A percentile compares a stretch with the other conserved stretches of the same genome.
These are phyloP conservation scores for Castanospermum australe DNA, from an alignment of 306 rosid species.

Conservation along the genomic window DNA sequence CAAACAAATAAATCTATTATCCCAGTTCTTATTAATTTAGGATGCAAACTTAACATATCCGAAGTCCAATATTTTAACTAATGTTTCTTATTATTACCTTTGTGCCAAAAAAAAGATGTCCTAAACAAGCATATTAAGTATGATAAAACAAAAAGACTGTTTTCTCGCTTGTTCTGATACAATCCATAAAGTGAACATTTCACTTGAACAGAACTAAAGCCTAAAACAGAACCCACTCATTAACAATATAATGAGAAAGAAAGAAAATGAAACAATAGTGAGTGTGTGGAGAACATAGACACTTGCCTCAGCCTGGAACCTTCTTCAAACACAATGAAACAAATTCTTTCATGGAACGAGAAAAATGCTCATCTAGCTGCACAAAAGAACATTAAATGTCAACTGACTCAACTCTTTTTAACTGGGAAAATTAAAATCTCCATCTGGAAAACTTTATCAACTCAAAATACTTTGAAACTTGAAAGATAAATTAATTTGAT, in stretches of 20 bases:
- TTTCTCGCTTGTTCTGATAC: background rate
- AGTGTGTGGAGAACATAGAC: background rate
- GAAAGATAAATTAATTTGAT: conserved; percentile 15
- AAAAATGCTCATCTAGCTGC: conserved; percentile 99
- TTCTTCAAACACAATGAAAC: conserved; percentile 92
- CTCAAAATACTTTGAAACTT: conserved; percentile 4
- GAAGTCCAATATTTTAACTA: background rate
- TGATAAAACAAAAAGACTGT: background rate
- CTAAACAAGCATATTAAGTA: background rate
- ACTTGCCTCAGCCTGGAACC: conserved; percentile 60
- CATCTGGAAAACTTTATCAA: conserved; percentile 13
- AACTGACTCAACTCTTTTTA: conserved; percentile 18
- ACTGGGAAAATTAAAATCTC: conserved; percentile 5
- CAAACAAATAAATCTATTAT: background rate
- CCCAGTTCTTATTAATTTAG: background rate
- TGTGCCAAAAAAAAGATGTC: background rate
- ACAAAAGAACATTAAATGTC: conserved; percentile 33
- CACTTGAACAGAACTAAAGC: background rate
- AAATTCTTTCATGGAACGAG: conserved; percentile 93
- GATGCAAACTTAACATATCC: background rate
- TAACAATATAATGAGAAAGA: background rate
- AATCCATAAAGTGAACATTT: conserved; percentile 7
- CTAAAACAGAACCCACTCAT: conserved; percentile 18
- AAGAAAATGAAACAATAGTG: background rate
- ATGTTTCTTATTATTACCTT: background rate